These are phyloP conservation scores for Aspergillus transmontanensis DNA, from an alignment of 2,329 filamentous ascomycete species.

Conservation along the genomic window DNA sequence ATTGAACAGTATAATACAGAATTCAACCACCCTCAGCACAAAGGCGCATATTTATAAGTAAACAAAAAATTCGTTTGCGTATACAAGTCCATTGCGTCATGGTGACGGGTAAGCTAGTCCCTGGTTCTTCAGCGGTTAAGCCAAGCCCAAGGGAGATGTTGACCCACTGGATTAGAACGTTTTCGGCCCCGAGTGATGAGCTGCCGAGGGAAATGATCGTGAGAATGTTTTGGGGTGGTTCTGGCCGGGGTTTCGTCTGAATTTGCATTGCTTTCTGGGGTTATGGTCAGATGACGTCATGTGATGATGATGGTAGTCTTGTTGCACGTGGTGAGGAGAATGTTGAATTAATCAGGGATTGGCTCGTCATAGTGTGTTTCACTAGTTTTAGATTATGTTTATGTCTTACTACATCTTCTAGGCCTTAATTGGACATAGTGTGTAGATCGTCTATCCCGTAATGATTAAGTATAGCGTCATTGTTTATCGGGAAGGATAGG, in stretches of 20 bases:
- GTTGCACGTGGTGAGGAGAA: background rate
- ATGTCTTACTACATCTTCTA: no score
- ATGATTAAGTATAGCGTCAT: background rate
- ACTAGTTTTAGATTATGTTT: no score
- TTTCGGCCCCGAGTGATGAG: no score
- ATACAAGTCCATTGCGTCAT: background rate
- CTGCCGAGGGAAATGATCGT: no score
- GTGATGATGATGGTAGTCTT: background rate
- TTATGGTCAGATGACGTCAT: no score
- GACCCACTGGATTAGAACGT: background rate
- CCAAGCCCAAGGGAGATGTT: background rate
- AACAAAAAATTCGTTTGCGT: background rate
- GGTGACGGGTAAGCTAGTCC: background rate
- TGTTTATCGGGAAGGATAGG: background rate
- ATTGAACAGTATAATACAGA: background rate
- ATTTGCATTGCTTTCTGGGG: no score
- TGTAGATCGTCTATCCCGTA: no score
- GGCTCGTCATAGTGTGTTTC: no score
- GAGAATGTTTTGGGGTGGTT: no score
- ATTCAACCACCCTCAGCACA: no score
- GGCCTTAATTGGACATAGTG: accelerated
- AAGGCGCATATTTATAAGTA: background rate
- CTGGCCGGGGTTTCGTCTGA: no score
- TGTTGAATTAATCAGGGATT: no score
- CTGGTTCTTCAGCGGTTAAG: background rate